Conservation (phyloP, 352 stramenopile genomes). For the Globisporangium spinosum region DNA sequence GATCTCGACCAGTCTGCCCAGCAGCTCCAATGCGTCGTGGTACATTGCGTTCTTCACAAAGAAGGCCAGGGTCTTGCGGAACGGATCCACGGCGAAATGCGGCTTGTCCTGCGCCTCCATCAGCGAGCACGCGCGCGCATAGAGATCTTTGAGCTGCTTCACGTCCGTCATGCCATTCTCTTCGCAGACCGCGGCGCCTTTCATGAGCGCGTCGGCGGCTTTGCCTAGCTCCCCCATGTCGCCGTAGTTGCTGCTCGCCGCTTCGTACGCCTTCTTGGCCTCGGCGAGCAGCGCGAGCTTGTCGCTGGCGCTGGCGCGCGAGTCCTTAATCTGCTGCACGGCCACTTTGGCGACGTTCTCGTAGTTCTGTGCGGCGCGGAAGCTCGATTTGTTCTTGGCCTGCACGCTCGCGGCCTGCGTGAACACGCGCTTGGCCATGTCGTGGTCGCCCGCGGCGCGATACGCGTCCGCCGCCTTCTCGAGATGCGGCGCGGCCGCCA, state of each 20-base stretch:
- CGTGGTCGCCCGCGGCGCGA: slow-evolving; percentile 58
- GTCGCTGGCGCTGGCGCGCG: slow-evolving; percentile 28
- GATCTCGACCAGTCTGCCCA: slow-evolving; percentile 48
- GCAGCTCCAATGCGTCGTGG: slow-evolving; percentile 38
- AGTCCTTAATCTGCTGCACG: slow-evolving; percentile 64
- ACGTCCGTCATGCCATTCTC: slow-evolving; percentile 31
- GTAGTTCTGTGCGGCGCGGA: slow-evolving; percentile 67
- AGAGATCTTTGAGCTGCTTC: slow-evolving; percentile 52
- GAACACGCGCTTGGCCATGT: slow-evolving; percentile 57
- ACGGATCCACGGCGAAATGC: slow-evolving; percentile 77
- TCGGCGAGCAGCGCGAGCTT: slow-evolving; percentile 37
- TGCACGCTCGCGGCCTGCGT: slow-evolving; percentile 55
- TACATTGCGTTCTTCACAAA: slow-evolving; percentile 54
- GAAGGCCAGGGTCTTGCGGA: slow-evolving; percentile 77
- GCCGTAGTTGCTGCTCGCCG: slow-evolving; percentile 58
- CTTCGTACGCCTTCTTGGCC: slow-evolving; percentile 55
- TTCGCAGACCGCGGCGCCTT: slow-evolving; percentile 49
- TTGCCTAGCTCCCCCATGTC: slow-evolving; percentile 86
- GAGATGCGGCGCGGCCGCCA: slow-evolving; percentile 58
- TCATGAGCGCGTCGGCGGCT: slow-evolving; percentile 70
- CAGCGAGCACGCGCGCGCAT: slow-evolving; percentile 63
- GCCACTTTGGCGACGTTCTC: slow-evolving; percentile 75
- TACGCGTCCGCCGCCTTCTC: slow-evolving; percentile 74
- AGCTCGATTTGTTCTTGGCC: slow-evolving; percentile 68
- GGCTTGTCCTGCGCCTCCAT: slow-evolving; percentile 79